Base-by-base conservation (phyloP, 2,329 filamentous ascomycete species). In the Sporothrix curviconia region DNA sequence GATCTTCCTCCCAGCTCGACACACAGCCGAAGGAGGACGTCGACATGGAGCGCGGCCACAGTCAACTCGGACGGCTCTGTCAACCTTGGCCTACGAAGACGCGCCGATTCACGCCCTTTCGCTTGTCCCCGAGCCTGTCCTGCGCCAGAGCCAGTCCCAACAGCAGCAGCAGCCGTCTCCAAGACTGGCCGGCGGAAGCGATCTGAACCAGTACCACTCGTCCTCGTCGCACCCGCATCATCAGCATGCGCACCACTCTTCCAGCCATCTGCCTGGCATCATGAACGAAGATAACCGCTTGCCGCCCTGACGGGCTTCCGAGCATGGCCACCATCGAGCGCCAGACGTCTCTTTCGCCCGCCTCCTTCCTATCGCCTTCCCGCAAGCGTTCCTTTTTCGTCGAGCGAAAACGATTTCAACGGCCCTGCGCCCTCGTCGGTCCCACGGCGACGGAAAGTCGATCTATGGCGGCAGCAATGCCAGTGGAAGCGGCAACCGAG, bases 371-470 rank as follows among this genome's bases (percentile, higher is more conserved):
- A 3, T 80, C 80, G 0, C 77, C 81, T 1, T 77, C 77, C 4
- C 78, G 84, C 24, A 89, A 90, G 71, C 79, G 86, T 6, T 87
- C 85, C 0, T 86, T 88, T n/a, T 62, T 87, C 85, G 0, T 75
- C 78, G 0, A 74, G 78, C 0, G 82, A 85, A 56, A 77, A 76
- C 19, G 81, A 83, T 17, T 37, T 58, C 17, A 30, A n/a, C 8
- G 51, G 17, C 22, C 37, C 17, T n/a, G n/a, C 24, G 39, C 2
- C 25, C 28, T 12, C 25, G 25, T 6, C 34, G 57, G 1, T 44
- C 54, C 9, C 56, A 58, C 30, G 22, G 40, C 5, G 53, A 53
- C 37, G 37, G 28, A 14, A 7, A 46, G 5, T 19, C 49, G 4
- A 9, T n/a, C 17, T 44, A 37, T 19, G 37, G 47, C 25, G 46